These are phyloP conservation scores for Cladosporium austrohemisphaericum DNA, from an alignment of 2,329 filamentous ascomycete species.

Conservation along the genomic window DNA sequence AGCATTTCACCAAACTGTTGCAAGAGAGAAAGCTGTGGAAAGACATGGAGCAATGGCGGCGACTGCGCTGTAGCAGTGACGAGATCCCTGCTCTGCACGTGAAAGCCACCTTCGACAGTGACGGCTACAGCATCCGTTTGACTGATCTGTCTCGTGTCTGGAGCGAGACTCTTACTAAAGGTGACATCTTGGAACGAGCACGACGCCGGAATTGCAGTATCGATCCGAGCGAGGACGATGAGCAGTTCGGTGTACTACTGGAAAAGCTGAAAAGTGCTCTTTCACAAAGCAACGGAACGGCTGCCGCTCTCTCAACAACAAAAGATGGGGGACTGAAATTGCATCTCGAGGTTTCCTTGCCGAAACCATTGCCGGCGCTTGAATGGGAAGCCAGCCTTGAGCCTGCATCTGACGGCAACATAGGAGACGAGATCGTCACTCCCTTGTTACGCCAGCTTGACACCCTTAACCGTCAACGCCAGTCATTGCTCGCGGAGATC, in stretches of 20 bases:
- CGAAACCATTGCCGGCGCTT: conserved; percentile 59
- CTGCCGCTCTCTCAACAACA: conserved; percentile 30
- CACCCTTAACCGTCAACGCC: conserved; percentile 46
- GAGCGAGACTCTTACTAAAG: conserved; percentile 61
- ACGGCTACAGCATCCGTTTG: conserved; percentile 62
- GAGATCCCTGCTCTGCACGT: conserved; percentile 58
- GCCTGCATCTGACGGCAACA: conserved; percentile 36
- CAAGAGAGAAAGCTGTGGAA: not conserved
- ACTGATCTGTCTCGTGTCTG: conserved; percentile 74
- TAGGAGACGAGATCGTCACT: conserved; percentile 50
- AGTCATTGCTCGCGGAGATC: conserved; percentile 48
- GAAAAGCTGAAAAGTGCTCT: conserved; percentile 56
- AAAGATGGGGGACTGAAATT: conserved; percentile 40
- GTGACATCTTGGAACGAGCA: conserved; percentile 61
- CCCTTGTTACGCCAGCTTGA: conserved; percentile 51
- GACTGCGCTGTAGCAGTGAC: conserved; percentile 29
- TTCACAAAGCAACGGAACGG: conserved; percentile 36
- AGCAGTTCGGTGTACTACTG: conserved; percentile 66
- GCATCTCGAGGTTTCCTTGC: conserved; percentile 57
- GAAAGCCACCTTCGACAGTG: conserved; percentile 52
- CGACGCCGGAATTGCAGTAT: conserved; percentile 64
- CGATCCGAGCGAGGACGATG: conserved; percentile 65
- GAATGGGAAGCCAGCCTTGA: conserved; percentile 62
- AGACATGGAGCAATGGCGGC: conserved; percentile 35
- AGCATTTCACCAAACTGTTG: no score